Base-by-base conservation (phyloP, 2,329 filamentous ascomycete genomes). In the Penicillium sp. region DNA sequence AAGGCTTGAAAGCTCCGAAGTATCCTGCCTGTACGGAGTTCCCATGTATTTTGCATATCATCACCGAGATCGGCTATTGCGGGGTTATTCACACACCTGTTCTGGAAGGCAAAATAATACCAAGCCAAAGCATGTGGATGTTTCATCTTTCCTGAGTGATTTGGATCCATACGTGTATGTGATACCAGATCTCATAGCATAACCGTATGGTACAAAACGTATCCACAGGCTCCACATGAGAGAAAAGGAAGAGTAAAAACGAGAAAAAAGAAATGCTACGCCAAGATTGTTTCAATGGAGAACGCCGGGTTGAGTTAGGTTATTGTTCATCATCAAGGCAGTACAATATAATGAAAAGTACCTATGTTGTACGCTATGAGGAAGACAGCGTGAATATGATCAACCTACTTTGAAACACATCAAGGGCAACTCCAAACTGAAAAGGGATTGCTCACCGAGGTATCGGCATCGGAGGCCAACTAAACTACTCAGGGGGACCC, bases 11-110 rank as follows among this genome's bases (percentile, higher is more conserved):
- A 48, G 38, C 43, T 58, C 56, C 56, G 53, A 61, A 46, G 51
- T 53, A 44, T 44, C 34, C 38, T 35, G 43, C 45, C 10, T 32
- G 13, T 49, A 24, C 14, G 8, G 3, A n/a, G 38, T 43, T 22
- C 18, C 44, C 34, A 34, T n/a, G 31, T 44, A 46, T 34, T 45
- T 35, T 35, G 46, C 29, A 52, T 45, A 35, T 46, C 53, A 39
- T 57, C 43, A 55, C 57, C 56, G 59, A 57, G 47, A 57, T 51
- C 45, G 53, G 50, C 34, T 39, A 39, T 57, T 55, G 44, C 50
- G 45, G 43, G 50, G 39, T 38, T 43, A 45, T 38, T 34, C 16
- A 50, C 44, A 16, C 20, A 8, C 20, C 29, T 13, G 18, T 49
- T 54, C 13, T 35, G 37, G 11, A 35, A 48, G 43, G 29, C 37